Base-by-base conservation (phyloP, 352 stramenopile genomes). In the Pythium periplocum region DNA sequence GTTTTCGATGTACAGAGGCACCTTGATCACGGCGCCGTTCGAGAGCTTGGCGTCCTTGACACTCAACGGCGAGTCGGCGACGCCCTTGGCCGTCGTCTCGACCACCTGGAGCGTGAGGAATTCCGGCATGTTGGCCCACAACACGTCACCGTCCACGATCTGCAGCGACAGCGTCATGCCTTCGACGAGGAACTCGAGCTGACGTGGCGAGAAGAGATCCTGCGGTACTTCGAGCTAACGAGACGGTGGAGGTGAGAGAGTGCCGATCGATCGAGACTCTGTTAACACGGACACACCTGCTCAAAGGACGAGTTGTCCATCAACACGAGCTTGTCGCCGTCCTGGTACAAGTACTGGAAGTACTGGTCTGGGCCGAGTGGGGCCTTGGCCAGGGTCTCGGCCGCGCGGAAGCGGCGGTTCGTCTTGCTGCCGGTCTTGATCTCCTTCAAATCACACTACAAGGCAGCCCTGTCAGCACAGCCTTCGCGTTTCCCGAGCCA, bases 51-150 rank as follows among this genome's bases (percentile, higher is more conserved):
- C 84, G 64, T 91, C 69, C 64, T 94, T 94, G 51, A 92, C 71
- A 48, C 82, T 92, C 46, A 92, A 57, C 32, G 79, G 73, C 47
- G 69, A 80, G 56, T 92, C 82, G 10, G 82, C 77, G 40, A 92
- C 75, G 45, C 77, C 77, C 68, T 90, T 92, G 33, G 77, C 59
- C 12, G 79, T 92, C 9, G 82, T 92, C 75, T 92, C 82, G 69
- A 73, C 79, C 39, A 94, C 83, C 30, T 73, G 48, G 43, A 92
- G 78, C 55, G 73, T 85, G 39, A 94, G 73, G 68, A 85, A 55
- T 53, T 92, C 83, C 31, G 83, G 83, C 79, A 94, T 90, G 60
- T 88, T 92, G 57, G 82, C 80, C 83, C 83, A 94, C 33, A 94
- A 55, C 48, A 91, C 79, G 38, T 91, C 77, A 34, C 72, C 68